Evolutionary conservation across 2,329 filamentous ascomycete genomes (phyloP).

Genomic region (Gnomoniopsis smithogilvyi): DNA sequence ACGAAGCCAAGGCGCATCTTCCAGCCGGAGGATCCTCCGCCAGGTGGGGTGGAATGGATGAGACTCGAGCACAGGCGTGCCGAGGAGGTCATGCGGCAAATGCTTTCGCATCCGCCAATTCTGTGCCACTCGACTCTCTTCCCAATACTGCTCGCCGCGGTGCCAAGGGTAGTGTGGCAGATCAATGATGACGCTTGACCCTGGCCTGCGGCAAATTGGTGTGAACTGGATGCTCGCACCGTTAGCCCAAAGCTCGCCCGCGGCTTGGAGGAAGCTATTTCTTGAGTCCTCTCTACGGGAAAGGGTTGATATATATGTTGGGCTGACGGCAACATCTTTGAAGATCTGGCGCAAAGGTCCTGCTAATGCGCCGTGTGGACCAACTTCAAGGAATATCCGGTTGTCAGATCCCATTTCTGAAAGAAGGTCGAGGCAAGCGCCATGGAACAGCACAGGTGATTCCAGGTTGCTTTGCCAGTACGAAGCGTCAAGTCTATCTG

Average conservation of each 20-base stretch:
- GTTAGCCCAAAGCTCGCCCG: not conserved
- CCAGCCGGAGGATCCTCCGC: slow-evolving; percentile 29
- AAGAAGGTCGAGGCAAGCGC: not conserved
- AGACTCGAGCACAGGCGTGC: slow-evolving; percentile 18
- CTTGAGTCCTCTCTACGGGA: slow-evolving; percentile 15
- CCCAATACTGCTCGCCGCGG: slow-evolving; percentile 19
- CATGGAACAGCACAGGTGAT: slow-evolving; percentile 16
- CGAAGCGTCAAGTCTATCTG: not conserved
- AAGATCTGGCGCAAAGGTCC: slow-evolving; percentile 16
- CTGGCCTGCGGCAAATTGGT: too few relatives aligned
- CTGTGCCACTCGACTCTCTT: slow-evolving; percentile 26
- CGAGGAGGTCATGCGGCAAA: slow-evolving; percentile 21
- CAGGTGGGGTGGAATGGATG: slow-evolving; percentile 30
- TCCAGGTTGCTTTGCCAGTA: not conserved
- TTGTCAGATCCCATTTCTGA: not conserved
- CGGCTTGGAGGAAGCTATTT: not conserved
- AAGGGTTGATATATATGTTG: slow-evolving; percentile 1
- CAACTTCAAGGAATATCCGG: slow-evolving; percentile 12
- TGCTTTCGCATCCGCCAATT: slow-evolving; percentile 26
- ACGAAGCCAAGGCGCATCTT: not conserved
- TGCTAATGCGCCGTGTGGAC: slow-evolving; percentile 14
- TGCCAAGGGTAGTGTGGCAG: slow-evolving; percentile 17
- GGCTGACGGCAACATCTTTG: too few relatives aligned
- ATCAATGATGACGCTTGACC: not conserved
- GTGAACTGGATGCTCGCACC: not conserved